Evolutionary conservation across 257 asterid genomes (phyloP).

Genomic region (Nicotiana tomentosiformis): DNA sequence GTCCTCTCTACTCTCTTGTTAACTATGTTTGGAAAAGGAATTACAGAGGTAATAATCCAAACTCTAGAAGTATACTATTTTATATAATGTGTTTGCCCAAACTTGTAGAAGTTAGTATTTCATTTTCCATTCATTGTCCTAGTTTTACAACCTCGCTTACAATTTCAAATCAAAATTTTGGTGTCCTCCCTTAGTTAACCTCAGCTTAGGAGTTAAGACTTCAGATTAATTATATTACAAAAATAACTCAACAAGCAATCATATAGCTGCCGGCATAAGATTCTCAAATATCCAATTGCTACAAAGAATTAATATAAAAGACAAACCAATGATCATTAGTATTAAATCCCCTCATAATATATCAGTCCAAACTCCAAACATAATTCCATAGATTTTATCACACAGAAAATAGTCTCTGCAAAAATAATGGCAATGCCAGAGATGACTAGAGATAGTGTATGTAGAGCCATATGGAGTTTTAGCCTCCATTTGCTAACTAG

Average conservation of each 20-base stretch:
- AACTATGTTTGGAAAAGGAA: too few relatives aligned
- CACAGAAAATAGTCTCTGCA: background rate
- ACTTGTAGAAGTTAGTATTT: too few relatives aligned
- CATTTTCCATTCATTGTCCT: too few relatives aligned
- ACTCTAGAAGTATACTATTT: too few relatives aligned
- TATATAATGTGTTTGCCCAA: too few relatives aligned
- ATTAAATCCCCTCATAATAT: background rate
- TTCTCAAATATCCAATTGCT: background rate
- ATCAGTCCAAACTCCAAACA: background rate
- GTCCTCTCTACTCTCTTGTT: too few relatives aligned
- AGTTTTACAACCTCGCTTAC: too few relatives aligned
- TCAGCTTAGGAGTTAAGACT: too few relatives aligned
- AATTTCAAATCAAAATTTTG: too few relatives aligned
- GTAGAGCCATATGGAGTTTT: conserved; percentile 12
- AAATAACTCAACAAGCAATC: background rate
- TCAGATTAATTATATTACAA: too few relatives aligned
- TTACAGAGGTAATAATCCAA: too few relatives aligned
- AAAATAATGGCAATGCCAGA: conserved; percentile 10
- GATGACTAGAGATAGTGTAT: background rate
- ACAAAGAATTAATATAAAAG: background rate
- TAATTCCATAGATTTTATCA: background rate
- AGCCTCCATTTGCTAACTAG: conserved; percentile 26
- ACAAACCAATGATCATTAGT: background rate
- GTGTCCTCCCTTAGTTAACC: too few relatives aligned
- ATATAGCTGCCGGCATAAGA: background rate